phyloP scores from a whole-genome alignment of 371 early-diverging fungal species.

The Syncephalis fuscata region DNA sequence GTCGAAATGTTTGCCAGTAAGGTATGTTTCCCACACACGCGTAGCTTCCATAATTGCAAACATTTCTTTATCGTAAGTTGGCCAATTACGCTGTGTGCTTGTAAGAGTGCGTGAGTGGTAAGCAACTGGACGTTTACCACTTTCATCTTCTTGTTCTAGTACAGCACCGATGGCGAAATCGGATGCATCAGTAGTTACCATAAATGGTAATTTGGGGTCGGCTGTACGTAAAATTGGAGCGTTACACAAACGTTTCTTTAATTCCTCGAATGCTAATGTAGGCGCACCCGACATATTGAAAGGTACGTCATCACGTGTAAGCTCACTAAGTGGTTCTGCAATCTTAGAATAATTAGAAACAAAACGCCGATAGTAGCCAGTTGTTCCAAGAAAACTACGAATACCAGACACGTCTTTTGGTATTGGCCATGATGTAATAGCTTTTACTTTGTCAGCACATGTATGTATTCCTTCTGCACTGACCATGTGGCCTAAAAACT shows the following conservation, averaged over 20 bases:
- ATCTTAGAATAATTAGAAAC: slow-evolving; percentile 14
- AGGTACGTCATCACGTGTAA: slow-evolving; percentile 10
- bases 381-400: slow-evolving; percentile 15
- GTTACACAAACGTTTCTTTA: slow-evolving; percentile 6
- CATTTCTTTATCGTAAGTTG: slow-evolving; percentile 13
- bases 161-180: slow-evolving; percentile 14
- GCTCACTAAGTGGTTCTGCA: slow-evolving; percentile 18
- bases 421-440: neutral
- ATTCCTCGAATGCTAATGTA: slow-evolving; percentile 11
- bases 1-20: slow-evolving; percentile 4
- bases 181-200: slow-evolving; percentile 13
- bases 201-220: slow-evolving; percentile 10
- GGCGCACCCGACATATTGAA: slow-evolving; percentile 7
- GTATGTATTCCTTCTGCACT: neutral
- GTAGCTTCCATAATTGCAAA: slow-evolving; percentile 11
- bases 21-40: slow-evolving; percentile 8
- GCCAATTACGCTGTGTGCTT: slow-evolving; percentile 10
- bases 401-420: slow-evolving; percentile 17
- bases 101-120: slow-evolving; percentile 6
- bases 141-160: slow-evolving; percentile 10
- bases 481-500: slow-evolving; percentile 1
- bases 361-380: slow-evolving; percentile 16
- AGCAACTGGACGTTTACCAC: neutral
- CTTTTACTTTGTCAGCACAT: slow-evolving; percentile 9
- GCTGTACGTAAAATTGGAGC: slow-evolving; percentile 11